Base-by-base conservation (phyloP, 148 eudicot species). In the Talinum fruticosum region DNA sequence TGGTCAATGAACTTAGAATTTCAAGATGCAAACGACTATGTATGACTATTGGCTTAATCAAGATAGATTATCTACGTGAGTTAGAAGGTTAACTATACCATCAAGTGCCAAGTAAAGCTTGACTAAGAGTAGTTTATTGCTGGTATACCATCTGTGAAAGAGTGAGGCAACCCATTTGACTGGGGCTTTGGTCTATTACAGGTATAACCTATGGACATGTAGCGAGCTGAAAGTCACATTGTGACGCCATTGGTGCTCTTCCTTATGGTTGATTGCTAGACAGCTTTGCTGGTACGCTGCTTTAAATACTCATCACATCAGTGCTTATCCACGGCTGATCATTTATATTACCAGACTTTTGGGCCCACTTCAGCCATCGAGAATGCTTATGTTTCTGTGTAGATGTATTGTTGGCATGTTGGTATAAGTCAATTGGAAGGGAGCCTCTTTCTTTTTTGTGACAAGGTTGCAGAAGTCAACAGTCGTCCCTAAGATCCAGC, bases 281-380 rank as follows among this genome's bases (percentile, higher is more conserved):
- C 14, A 24, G 47, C 54, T 35, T 66, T 72, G 26, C 65, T 76
- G 68, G 70, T 80, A 76, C 44, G 69, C 24, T 77, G 3, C 15
- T 51, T 18, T 51, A 36, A 5, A 68, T 71, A 24, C 69, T 49
- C 49, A 41, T 44, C 36, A 26, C 28, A 38, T 76, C 19, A 28
- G 24, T 35, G 66, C 28, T 70, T 53, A 28, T 51, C 57, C 23
- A 15, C 45, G 23, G 41, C 57, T 51, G 66, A 36, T 73, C 36
- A 57, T 16, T 16, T 24, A 29, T 41, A 26, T n/a, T 47, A 29
- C n/a, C n/a, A 70, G 54, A 38, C 1, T 26, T 70, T 26, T 41
- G 73, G 33, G 3, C 18, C 33, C 18, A 16, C 34, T 41, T 26
- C 34, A 38, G 16, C 73, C 30, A 61, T 61, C 24, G 49, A 38